These are phyloP conservation scores for Aristolochia contorta DNA, from an alignment of 164 flowering plant species.

Conservation along the genomic window DNA sequence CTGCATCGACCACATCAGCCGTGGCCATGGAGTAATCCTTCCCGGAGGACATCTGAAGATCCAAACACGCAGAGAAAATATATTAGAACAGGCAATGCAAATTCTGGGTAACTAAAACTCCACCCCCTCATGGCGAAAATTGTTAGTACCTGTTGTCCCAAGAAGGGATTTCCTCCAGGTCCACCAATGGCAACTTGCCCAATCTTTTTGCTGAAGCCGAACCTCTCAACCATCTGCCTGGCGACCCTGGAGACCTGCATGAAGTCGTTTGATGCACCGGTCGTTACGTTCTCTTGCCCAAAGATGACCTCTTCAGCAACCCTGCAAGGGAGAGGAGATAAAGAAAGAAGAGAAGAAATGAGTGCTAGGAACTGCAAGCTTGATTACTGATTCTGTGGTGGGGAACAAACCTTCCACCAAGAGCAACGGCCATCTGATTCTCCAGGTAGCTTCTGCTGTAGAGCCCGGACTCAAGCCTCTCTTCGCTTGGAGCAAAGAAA, in stretches of 20 bases:
- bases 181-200: constrained; percentile 98
- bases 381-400: not conserved
- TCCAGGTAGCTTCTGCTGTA: constrained; percentile 96
- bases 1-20: constrained; percentile 94
- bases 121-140: not conserved
- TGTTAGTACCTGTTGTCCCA: constrained; percentile 73
- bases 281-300: constrained; percentile 82
- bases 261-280: constrained; percentile 96
- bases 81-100: too few relatives aligned
- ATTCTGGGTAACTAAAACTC: too few relatives aligned
- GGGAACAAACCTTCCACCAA: constrained; percentile 76
- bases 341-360: not conserved
- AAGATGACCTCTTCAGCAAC: constrained; percentile 95
- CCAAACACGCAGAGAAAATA: not conserved
- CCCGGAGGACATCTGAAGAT: constrained; percentile 79
- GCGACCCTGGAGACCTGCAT: constrained; percentile 97
- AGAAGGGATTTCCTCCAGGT: constrained; percentile 88
- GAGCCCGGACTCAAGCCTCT: constrained; percentile 89
- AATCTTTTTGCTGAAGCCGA: constrained; percentile 96
- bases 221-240: constrained; percentile 94
- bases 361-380: not conserved
- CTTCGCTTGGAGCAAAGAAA: constrained; percentile 94
- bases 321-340: constrained; percentile 29
- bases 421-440: constrained; percentile 99
- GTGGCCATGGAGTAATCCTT: constrained; percentile 99